Conservation (phyloP, 2,329 filamentous ascomycete genomes). For the Calonectria multiphialidica region DNA sequence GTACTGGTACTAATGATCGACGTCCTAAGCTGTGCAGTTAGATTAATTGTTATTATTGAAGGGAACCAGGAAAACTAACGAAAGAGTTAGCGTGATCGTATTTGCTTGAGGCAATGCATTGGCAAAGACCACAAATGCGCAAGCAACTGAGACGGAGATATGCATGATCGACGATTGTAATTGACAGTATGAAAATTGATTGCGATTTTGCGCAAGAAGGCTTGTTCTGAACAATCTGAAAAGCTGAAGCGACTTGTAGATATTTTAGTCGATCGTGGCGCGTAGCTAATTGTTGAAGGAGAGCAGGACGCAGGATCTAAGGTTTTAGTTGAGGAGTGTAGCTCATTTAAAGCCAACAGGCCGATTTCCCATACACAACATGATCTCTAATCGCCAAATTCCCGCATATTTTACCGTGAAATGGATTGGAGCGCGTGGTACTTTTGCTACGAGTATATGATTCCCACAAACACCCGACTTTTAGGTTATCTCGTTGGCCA, state of each 20-base stretch:
- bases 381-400: background rate
- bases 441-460: no score
- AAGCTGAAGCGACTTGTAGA: background rate
- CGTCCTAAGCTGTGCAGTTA: background rate
- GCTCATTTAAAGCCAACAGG: background rate
- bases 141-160: background rate
- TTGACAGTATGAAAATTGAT: background rate
- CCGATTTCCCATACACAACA: background rate
- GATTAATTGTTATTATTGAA: background rate
- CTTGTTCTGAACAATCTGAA: no score
- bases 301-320: background rate
- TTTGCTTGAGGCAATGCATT: background rate
- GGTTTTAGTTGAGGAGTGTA: background rate
- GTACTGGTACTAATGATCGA: background rate
- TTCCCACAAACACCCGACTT: background rate
- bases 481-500: background rate
- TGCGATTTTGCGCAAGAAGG: no score
- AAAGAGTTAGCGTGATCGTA: background rate
- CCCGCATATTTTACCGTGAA: background rate
- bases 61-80: background rate
- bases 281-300: background rate
- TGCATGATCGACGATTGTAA: background rate
- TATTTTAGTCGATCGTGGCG: background rate
- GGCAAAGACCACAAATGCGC: background rate
- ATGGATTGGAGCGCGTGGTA: background rate